Base-by-base conservation (phyloP, 192 early-diverging fungal species). In the Coemansia sp. region DNA sequence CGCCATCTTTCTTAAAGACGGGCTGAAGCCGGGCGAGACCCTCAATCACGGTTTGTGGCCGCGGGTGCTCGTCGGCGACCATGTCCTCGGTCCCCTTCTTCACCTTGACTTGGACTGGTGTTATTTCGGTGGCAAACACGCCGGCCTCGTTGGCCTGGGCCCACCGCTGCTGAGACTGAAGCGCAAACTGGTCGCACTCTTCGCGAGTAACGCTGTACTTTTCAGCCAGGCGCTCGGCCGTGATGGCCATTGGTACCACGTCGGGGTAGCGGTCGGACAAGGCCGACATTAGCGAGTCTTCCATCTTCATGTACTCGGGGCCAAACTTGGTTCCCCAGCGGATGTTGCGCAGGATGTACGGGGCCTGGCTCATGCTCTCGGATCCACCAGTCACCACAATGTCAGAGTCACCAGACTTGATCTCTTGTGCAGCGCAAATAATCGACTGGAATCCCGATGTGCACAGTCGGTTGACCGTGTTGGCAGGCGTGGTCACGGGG, bases 391-490 rank as follows among this genome's bases (percentile, higher is more conserved):
- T 89, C 66, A 97, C 73, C 1, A 95, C 93, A 66, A 97, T 83
- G 36, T 93, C 87, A 22, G 92, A 83, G 48, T 97, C 95, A 15
- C 93, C 93, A 8, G 81, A 60, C 38, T 88, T 69, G 74, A 99
- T 97, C 68, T 99, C 95, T 62, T 97, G 97, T 17, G 90, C 92
- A n/a, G 88, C 94, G 66, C 91, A 94, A 73, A 99, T 92, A 62
- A 99, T 91, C 45, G 91, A 80, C 84, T 99, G 94, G 88, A 98
- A 95, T 17, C 96, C 96, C 5, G 94, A 95, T 15, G 95, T 95
- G 77, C 96, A 98, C 27, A 98, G 92, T 24, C 96, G 90, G 87
- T 98, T 98, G 74, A 98, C 88, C 5, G 94, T 96, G 63, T 91
- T 80, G 2, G 94, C 96, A 2, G 94, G 94, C 17, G 92, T 86